Evolutionary conservation across 2,329 filamentous ascomycete species (phyloP), one percentile per base, ranked within the genome.

Genomic region (Knufia fluminis): DNA sequence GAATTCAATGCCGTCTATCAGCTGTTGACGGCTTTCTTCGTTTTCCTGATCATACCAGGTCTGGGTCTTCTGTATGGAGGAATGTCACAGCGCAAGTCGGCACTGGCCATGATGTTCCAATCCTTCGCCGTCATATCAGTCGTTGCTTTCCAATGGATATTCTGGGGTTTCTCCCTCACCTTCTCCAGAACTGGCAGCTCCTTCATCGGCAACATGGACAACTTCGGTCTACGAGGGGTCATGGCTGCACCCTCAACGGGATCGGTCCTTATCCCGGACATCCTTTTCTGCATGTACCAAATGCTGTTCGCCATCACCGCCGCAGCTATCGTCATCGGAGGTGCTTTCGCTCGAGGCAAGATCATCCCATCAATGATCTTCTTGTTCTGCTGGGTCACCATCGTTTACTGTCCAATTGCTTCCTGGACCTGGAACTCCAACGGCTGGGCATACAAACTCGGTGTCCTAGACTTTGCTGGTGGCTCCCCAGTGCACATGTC

Each of bases 371-470:
- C 78, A 7, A 72, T 85, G 59, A 68, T 85, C 22, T 86, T 86
- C 68, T 80, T 82, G 59, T 84, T 86, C 66, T 72, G 82, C 64
- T 86, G 82, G 82, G 71, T 79, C 14, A 85, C 82, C 35, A 72
- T 85, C 54, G 80, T 86, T 53, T 86, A 86, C 67, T 81, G 83
- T 59, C 57, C 57, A 17, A 77, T 87, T 53, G 83, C 84, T 41
- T 85, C 84, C 67, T 86, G 83, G 77, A 86, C 84, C 40, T 88
- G 83, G 85, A 87, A 86, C 66, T 68, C 73, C 46, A 81, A 79
- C 54, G 84, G 84, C 41, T 88, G 83, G 82, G 74, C 85, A 23
- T 82, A 74, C 66, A 75, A 76, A 17, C 74, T 87, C 36, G 81
- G 81, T 42, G 78, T 80, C 22, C 77, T 86, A 57, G 84, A 88